Evolutionary conservation across 164 flowering plant genomes (phyloP), one percentile per base, ranked within the genome.

Genomic region (Protea cynaroides): DNA sequence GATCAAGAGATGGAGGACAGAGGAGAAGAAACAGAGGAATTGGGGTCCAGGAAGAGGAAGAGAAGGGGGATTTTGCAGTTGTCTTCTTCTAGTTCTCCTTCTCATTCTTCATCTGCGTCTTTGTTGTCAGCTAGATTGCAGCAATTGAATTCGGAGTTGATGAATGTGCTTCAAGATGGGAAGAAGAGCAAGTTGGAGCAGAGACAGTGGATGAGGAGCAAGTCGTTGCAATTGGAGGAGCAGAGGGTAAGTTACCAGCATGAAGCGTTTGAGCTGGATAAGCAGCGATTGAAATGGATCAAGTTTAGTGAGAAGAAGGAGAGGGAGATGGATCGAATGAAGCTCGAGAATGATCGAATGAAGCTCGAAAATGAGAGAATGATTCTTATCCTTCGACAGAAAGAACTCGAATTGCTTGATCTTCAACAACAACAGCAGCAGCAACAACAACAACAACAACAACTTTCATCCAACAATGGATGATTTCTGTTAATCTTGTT

Each of bases 301-400:
- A 94, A 79, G 69, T 94, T 80, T 38, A 81, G 93, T 67, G 72
- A 79, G 67, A 86, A 88, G 78, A 94, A 94, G 73, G 99, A 94
- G 78, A 81, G 97, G 77, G 96, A 91, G 53, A 83, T 94, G 90
- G 97, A 94, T 82, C 82, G 76, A 57, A 76, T 82, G 55, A 89
- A 78, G 84, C 81, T 91, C 1, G 75, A 76, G 17, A 94, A 91
- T 15, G 94, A 94, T 72, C 44, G 85, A 47, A 69, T 74, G 70
- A 78, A 73, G 78, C 85, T 91, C 0, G 96, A 88, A 63, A 89
- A 75, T 58, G 93, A 94, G 51, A 81, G 92, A 22, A 91, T 94
- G 97, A 62, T 83, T 22, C 82, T 94, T 57, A 65, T 89, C 7
- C 62, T 94, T 1, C 72, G 84, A 7, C 86, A 83, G 65, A 94